Evolutionary conservation across 176 grass and related monocot genomes (phyloP).

Genomic region (Oryza rufipogon): DNA sequence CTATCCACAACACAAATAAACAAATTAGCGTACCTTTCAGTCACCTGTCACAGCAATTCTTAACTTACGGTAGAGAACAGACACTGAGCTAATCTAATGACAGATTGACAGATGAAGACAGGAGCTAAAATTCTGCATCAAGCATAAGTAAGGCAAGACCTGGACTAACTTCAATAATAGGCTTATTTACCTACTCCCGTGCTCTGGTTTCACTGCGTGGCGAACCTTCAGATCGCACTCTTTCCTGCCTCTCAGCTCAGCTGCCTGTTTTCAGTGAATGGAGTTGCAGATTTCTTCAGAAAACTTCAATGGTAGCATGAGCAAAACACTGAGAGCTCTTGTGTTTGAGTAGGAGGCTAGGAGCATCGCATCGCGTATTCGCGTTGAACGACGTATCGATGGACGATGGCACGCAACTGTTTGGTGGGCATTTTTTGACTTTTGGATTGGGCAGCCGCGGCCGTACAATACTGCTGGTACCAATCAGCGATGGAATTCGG

Average conservation of each 20-base stretch:
- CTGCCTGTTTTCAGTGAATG: not conserved
- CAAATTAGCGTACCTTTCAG: constrained; percentile 31
- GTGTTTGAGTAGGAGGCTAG: too few species aligned
- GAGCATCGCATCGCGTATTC: too few species aligned
- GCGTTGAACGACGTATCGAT: not conserved
- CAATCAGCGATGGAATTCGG: not conserved
- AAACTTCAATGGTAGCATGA: not conserved
- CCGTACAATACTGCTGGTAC: not conserved
- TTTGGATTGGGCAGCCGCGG: too few species aligned
- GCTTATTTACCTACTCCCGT: not conserved
- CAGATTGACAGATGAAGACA: not conserved
- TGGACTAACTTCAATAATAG: not conserved
- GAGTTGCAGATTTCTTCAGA: too few species aligned
- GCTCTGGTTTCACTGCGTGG: not conserved
- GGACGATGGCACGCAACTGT: not conserved
- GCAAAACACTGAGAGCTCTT: not conserved
- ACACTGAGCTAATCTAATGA: not conserved
- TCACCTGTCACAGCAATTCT: constrained; percentile 29
- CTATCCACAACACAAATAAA: constrained; percentile 32
- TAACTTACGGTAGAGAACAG: not conserved
- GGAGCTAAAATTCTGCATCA: not conserved
- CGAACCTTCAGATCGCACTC: not conserved
- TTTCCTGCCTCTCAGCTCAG: not conserved
- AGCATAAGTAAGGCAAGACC: not conserved
- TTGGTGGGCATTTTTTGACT: not conserved